Evolutionary conservation across 768 basidiomycete species (phyloP).

Genomic region (Suillus alpinus): DNA sequence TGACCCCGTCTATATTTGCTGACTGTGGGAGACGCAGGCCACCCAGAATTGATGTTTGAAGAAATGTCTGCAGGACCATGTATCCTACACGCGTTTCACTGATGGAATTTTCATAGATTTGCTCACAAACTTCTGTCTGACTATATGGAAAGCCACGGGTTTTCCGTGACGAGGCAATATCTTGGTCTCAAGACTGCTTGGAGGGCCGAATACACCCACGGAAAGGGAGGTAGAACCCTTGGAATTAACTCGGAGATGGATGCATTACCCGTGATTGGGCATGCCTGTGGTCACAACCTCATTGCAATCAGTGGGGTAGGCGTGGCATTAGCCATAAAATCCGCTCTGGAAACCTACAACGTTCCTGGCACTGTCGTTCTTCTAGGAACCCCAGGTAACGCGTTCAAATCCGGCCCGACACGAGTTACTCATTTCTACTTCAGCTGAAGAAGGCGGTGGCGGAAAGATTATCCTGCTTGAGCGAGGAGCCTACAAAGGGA

Average conservation of each 20-base stretch:
- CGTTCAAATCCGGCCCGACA: background rate
- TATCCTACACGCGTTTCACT: conserved; percentile 2
- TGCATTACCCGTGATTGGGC: conserved; percentile 51
- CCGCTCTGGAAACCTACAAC: conserved; percentile 60
- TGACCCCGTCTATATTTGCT: conserved; percentile 10
- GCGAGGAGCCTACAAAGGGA: conserved; percentile 72
- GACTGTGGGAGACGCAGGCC: conserved; percentile 35
- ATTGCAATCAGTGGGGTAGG: conserved; percentile 79
- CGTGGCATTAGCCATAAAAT: conserved; percentile 68
- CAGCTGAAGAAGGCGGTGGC: conserved; percentile 76
- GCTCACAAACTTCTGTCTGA: conserved; percentile 68
- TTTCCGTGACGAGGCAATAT: conserved; percentile 68
- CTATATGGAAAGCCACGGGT: conserved; percentile 68
- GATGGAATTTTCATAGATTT: conserved; percentile 41
- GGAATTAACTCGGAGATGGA: conserved; percentile 83
- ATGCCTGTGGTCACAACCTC: conserved; percentile 81
- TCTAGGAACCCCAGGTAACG: conserved; percentile 71
- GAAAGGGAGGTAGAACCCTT: conserved; percentile 58
- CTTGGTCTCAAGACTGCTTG: conserved; percentile 74
- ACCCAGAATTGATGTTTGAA: conserved; percentile 65
- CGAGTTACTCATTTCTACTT: conserved; percentile 8
- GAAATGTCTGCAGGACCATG: conserved; percentile 48
- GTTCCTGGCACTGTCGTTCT: conserved; percentile 68
- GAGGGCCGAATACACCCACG: conserved; percentile 67
- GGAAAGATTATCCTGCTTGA: conserved; percentile 77